Base-by-base conservation (phyloP, 2,329 filamentous ascomycete genomes). In the Xylaria sp. region DNA sequence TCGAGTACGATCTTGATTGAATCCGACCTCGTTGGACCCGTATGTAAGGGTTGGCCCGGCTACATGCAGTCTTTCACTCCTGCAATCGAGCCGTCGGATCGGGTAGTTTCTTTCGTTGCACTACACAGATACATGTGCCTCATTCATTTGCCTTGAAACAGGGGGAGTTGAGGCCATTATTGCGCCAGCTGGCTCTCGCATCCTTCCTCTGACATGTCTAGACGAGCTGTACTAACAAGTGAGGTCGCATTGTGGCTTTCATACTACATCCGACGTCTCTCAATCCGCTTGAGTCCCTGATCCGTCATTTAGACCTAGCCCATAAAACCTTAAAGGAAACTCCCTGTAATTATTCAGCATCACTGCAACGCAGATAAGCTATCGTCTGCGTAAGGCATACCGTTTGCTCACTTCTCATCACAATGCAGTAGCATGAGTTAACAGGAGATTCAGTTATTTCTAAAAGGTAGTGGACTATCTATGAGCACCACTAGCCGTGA, bases 61-160 rank as follows among this genome's bases (percentile, higher is more conserved):
- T 39, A 59, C 51, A 45, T 49, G 60, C 65, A 67, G 49, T 29
- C 7, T 38, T 25, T 47, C 44, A 61, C 39, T 49, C 20, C 54
- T 51, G 44, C 36, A 54, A 39, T 65, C 45, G 44, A 49, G 42
- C 57, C 44, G 44, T 67, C 65, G 61, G 65, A 61, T 65, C 65
- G 57, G 51, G 31, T 67, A 65, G 29, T 61, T 54, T 54, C 53
- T 56, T 25, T 58, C 20, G 65, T 67, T 50, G 3, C 65, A 61
- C 65, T 7, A 22, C 61, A 36, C 57, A n/a, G n/a, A n/a, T n/a
- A 53, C 57, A 61, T 65, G 61, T 36, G 22, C 27, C 50, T 50
- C 36, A 20, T 50, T 42, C n/a, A n/a, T n/a, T 36, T 20, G 29
- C n/a, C 61, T 44, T 61, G 55, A 55, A 22, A 61, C 31, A 61